Conservation (phyloP, 2,329 filamentous ascomycete species). For the Fusarium citri region DNA sequence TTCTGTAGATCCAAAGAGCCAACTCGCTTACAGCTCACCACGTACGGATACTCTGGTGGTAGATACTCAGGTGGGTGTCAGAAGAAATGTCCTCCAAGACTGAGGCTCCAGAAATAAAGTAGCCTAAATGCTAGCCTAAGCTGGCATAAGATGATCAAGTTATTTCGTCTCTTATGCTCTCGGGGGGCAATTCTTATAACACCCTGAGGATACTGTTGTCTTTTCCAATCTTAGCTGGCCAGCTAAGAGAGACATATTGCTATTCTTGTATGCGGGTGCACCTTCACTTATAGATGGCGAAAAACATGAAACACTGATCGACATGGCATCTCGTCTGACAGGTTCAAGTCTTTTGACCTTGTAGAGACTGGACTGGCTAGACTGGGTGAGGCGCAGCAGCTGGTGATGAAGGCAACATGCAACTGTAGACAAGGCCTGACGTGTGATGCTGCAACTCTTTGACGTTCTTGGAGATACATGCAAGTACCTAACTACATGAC, state of each 20-base stretch:
- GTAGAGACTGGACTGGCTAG: conserved; percentile 22
- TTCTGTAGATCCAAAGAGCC: conserved; percentile 5
- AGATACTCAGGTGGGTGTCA: neutral
- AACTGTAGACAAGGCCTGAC: conserved; percentile 28
- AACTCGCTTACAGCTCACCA: conserved; percentile 11
- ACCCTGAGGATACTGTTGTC: neutral
- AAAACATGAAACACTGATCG: conserved; percentile 40
- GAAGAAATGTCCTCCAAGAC: too few relatives aligned
- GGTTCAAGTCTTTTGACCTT: conserved; percentile 12
- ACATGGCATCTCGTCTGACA: conserved; percentile 32
- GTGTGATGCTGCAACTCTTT: conserved; percentile 29
- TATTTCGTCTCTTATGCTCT: too few relatives aligned
- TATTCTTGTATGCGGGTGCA: conserved; percentile 22
- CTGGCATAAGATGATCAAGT: too few relatives aligned
- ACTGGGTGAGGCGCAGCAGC: conserved; percentile 20
- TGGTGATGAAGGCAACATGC: conserved; percentile 13
- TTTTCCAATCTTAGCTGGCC: neutral
- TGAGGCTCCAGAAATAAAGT: too few relatives aligned
- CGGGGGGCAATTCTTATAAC: too few relatives aligned
- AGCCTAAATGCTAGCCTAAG: too few relatives aligned
- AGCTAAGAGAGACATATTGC: conserved; percentile 9
- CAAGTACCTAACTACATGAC: neutral
- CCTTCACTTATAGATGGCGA: conserved; percentile 17
- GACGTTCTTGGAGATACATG: conserved; percentile 14
- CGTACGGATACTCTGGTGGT: neutral